These are phyloP conservation scores for Amanita jacksonii DNA, from an alignment of 768 basidiomycete genomes.

Conservation along the genomic window DNA sequence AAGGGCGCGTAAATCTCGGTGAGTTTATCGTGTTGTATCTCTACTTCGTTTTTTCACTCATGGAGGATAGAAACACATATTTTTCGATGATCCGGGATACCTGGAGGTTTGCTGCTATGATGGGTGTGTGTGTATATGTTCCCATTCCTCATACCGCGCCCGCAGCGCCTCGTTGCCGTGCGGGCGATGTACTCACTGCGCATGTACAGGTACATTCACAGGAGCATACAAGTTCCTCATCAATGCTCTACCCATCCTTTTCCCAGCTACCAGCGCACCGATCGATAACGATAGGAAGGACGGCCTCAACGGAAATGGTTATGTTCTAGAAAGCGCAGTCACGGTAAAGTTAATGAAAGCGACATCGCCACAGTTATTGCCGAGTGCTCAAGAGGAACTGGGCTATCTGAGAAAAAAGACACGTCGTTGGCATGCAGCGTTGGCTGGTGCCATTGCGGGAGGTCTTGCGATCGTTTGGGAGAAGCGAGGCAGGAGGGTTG, in stretches of 20 bases:
- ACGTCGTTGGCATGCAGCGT: slow-evolving; percentile 66
- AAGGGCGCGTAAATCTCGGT: slow-evolving; percentile 49
- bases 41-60: not conserved
- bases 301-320: slow-evolving; percentile 12
- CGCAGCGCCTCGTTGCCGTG: no score
- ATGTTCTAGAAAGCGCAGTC: slow-evolving; percentile 17
- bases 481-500: slow-evolving; percentile 49
- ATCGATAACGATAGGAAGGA: slow-evolving; percentile 10
- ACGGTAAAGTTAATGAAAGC: slow-evolving; percentile 19
- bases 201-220: slow-evolving; percentile 54
- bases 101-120: slow-evolving; percentile 79
- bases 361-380: slow-evolving; percentile 42
- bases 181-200: not conserved
- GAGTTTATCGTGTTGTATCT: not conserved
- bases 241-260: slow-evolving; percentile 66
- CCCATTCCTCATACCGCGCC: no score
- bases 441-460: slow-evolving; percentile 72
- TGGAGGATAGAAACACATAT: slow-evolving; percentile 50
- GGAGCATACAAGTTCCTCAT: slow-evolving; percentile 71
- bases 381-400: slow-evolving; percentile 54
- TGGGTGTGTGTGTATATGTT: slow-evolving; percentile 48
- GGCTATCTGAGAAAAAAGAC: slow-evolving; percentile 58
- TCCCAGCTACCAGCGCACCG: slow-evolving; percentile 34
- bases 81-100: slow-evolving; percentile 80
- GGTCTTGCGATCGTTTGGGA: slow-evolving; percentile 71